These are phyloP conservation scores for Aphanocladium album DNA, from an alignment of 2,329 filamentous ascomycete genomes.

Conservation along the genomic window DNA sequence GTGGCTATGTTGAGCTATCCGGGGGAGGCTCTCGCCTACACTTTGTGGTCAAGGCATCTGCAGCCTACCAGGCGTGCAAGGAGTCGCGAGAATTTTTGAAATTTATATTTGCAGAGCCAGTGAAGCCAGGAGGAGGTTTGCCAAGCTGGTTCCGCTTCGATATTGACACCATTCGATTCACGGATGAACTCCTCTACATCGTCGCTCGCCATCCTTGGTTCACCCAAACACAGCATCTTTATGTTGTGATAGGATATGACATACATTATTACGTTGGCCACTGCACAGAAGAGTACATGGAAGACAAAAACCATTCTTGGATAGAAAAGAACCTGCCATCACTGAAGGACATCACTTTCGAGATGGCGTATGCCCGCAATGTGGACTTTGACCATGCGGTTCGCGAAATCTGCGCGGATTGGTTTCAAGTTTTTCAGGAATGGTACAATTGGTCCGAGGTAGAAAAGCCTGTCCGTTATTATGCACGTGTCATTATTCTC, in stretches of 20 bases:
- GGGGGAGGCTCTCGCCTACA: background rate
- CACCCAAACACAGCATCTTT: background rate
- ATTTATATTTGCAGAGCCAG: constrained; percentile 5
- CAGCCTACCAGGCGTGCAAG: constrained; percentile 6
- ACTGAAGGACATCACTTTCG: background rate
- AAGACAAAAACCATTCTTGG: background rate
- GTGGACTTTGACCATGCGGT: background rate
- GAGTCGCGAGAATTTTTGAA: constrained; percentile 3
- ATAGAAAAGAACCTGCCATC: background rate
- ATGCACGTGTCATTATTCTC: background rate
- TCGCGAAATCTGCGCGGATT: background rate
- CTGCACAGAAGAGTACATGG: background rate
- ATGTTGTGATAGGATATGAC: background rate
- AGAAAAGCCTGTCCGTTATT: background rate
- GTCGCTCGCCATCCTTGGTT: constrained; percentile 9
- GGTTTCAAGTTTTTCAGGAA: background rate
- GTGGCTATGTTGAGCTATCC: background rate
- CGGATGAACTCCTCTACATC: background rate
- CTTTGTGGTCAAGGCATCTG: constrained; percentile 2
- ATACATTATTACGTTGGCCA: background rate
- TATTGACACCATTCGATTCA: constrained; percentile 1
- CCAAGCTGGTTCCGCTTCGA: constrained; percentile 3
- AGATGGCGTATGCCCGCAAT: background rate
- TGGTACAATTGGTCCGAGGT: background rate
- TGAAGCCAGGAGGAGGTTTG: background rate